Conservation (phyloP, 495 filamentous ascomycete species). For the Astrothelium subdiscretum region DNA sequence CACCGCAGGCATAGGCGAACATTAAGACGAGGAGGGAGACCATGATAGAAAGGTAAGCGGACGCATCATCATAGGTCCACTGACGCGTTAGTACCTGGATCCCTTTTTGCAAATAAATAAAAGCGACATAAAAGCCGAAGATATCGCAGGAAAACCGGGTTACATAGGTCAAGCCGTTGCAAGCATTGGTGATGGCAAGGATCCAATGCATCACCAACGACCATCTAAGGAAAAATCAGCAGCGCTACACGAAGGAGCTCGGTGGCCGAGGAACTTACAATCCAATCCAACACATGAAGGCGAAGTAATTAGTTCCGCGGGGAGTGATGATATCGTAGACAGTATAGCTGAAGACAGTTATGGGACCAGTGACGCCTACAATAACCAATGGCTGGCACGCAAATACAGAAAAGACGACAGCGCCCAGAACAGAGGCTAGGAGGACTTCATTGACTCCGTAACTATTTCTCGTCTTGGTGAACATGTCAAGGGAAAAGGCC, state of each 20-base stretch:
- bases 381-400: constrained; percentile 26
- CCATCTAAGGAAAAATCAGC: constrained; percentile 18
- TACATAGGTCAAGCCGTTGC: constrained; percentile 33
- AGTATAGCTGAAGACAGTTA: constrained; percentile 35
- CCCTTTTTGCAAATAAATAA: constrained; percentile 26
- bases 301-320: constrained; percentile 4
- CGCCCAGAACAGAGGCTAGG: constrained; percentile 32
- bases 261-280: not conserved
- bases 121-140: constrained; percentile 37
- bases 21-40: constrained; percentile 37
- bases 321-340: constrained; percentile 32
- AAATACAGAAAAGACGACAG: constrained; percentile 30
- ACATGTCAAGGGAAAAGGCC: constrained; percentile 37
- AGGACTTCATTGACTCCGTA: constrained; percentile 38
- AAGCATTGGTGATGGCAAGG: constrained; percentile 29
- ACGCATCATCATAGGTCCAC: constrained; percentile 41
- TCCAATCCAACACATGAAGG: constrained; percentile 65
- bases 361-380: constrained; percentile 27
- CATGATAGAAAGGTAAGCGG: constrained; percentile 60
- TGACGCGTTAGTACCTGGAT: constrained; percentile 13
- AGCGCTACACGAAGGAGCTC: not conserved
- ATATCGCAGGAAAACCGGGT: constrained; percentile 33
- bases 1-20: constrained; percentile 26
- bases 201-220: constrained; percentile 34
- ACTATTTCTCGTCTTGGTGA: constrained; percentile 25